Evolutionary conservation across 2,329 filamentous ascomycete genomes (phyloP), one percentile per base, ranked within the genome.

Genomic region (Aspergillus melleus): DNA sequence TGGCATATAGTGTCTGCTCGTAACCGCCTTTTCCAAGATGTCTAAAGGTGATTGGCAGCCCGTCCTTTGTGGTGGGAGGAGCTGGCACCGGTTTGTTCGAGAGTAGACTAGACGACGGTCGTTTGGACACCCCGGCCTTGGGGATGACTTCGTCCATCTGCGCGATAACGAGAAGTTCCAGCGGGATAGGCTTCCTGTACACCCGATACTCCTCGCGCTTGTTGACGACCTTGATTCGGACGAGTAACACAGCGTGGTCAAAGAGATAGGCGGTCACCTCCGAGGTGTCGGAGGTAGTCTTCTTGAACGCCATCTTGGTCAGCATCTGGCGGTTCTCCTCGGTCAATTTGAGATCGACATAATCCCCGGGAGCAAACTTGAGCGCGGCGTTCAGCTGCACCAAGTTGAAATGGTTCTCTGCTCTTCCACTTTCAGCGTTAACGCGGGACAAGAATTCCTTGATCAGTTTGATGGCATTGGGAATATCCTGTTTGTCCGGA

Each of bases 71-170:
- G 32, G 81, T 73, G 30, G 81, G 79, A 29, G 79, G 77, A 59
- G 80, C 79, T 24, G 76, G 75, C 52, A 77, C 76, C 46, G 83
- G 78, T 64, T 86, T 87, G 20, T 83, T 81, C 24, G 86, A 83
- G 49, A 96, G 86, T 69, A 98, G 81, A 74, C 92, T 94, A 2
- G 92, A 95, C 8, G 94, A 96, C 14, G 93, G 89, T 54, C 95
- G 85, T 79, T 96, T 98, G 36, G 92, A 82, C 50, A 92, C 83
- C 24, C 92, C 92, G 52, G 88, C 77, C 64, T 86, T 88, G 3
- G 93, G 93, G 47, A 96, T 91, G 30, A 98, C 88, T 73, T 97
- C 92, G 55, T 98, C 94, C 94, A 99, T 98, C 73, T 98, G 94
- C 55, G 90, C 89, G 67, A 99, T 98, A 24, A 95, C 88, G 16